Evolutionary conservation across 306 rosid species (phyloP).

Genomic region (Clitoria ternatea): DNA sequence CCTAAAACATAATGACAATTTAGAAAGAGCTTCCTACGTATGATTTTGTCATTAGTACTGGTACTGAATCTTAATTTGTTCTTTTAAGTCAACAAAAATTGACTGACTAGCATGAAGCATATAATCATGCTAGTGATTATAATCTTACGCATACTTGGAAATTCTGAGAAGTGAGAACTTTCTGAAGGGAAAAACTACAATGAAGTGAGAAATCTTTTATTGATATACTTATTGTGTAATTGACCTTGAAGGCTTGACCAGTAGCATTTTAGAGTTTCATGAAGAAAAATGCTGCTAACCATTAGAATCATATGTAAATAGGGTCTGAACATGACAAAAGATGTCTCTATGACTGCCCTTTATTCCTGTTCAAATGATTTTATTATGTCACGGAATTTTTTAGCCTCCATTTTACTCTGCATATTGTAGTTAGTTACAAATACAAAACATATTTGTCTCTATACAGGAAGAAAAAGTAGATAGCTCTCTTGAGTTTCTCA

Average conservation of each 20-base stretch:
- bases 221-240: neutral
- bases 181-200: neutral
- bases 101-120: neutral
- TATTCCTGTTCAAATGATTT: neutral
- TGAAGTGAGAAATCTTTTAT: neutral
- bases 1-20: neutral
- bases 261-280: neutral
- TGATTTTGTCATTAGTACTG: neutral
- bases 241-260: neutral
- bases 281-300: neutral
- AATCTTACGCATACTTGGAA: neutral
- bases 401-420: neutral
- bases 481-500: slow-evolving; percentile 92
- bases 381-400: neutral
- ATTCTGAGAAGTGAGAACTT: neutral
- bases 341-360: neutral
- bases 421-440: neutral
- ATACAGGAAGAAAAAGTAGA: slow-evolving; percentile 89
- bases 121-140: neutral
- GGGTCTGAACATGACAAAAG: neutral
- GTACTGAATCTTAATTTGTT: neutral
- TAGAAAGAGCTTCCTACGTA: neutral
- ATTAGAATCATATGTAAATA: neutral
- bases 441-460: slow-evolving; percentile 2
- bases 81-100: neutral